Conservation (phyloP, 805 yeast genomes). For the Phaffomyces antillensis region DNA sequence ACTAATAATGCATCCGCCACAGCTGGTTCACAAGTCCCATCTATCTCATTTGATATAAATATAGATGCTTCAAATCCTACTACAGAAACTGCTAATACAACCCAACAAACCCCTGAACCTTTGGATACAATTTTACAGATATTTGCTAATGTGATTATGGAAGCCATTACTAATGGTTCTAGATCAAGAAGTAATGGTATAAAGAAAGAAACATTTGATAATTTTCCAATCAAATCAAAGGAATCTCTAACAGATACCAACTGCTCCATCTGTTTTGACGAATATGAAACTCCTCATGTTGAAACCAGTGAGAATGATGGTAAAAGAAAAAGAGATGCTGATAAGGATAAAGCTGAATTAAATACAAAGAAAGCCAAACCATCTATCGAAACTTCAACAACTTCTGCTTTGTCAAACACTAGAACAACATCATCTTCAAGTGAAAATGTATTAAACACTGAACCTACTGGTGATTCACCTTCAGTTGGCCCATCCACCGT, state of each 20-base stretch:
- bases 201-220: conserved; percentile 43
- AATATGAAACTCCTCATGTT: conserved; percentile 23
- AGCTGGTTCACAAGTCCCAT: not conserved
- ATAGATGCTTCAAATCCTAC: not conserved
- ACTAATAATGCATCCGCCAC: not conserved
- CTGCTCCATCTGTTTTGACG: conserved; percentile 65
- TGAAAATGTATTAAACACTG: not conserved
- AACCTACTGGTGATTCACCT: not conserved
- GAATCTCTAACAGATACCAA: conserved; percentile 27
- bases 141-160: conserved; percentile 64
- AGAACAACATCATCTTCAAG: not conserved
- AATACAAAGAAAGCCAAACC: too few relatives aligned
- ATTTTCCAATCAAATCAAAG: conserved; percentile 33
- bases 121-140: conserved; percentile 54
- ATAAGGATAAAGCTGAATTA: not conserved
- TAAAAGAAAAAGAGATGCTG: conserved; percentile 17
- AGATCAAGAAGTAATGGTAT: conserved; percentile 37
- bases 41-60: too few relatives aligned
- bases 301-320: conserved; percentile 13
- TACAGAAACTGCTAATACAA: not conserved
- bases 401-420: too few relatives aligned
- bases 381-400: too few relatives aligned
- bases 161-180: conserved; percentile 35
- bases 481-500: not conserved
- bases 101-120: too few relatives aligned